phyloP scores from a whole-genome alignment of 1,284 basidiomycete species.

The Earliella scabrosa region DNA sequence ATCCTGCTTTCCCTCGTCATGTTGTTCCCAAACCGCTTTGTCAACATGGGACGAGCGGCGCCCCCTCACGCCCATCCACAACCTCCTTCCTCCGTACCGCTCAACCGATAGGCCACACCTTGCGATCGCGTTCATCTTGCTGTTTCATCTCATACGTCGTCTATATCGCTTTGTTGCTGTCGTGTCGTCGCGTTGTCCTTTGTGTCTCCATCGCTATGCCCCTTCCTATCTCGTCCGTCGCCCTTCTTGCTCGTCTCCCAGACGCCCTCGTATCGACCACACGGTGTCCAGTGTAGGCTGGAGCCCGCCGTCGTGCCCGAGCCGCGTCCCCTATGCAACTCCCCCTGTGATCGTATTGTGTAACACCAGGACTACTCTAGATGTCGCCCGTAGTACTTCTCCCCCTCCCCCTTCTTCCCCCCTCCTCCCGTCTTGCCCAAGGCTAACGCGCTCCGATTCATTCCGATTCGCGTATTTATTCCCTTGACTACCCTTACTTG shows the following conservation, averaged over 20 bases:
- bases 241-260: conserved; percentile 3
- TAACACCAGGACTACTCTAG: conserved; percentile 20
- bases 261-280: conserved; percentile 11
- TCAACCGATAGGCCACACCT: neutral
- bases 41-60: neutral
- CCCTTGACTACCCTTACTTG: conserved; percentile 23
- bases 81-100: neutral
- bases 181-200: no score
- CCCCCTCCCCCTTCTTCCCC: neutral
- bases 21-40: no score
- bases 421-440: neutral
- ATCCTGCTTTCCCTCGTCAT: neutral
- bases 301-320: conserved; percentile 1
- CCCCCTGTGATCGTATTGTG: conserved; percentile 4
- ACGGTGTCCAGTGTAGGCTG: conserved; percentile 19
- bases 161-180: conserved; percentile 16
- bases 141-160: conserved; percentile 3
- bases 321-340: conserved; percentile 17
- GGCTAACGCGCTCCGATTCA: conserved; percentile 1
- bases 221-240: conserved; percentile 7
- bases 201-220: conserved; percentile 12
- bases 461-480: conserved; percentile 23
- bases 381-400: conserved; percentile 11
- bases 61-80: neutral
- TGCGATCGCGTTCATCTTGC: neutral